These are phyloP conservation scores for Chalaropsis ovoidea DNA, from an alignment of 2,329 filamentous ascomycete genomes.

Conservation along the genomic window DNA sequence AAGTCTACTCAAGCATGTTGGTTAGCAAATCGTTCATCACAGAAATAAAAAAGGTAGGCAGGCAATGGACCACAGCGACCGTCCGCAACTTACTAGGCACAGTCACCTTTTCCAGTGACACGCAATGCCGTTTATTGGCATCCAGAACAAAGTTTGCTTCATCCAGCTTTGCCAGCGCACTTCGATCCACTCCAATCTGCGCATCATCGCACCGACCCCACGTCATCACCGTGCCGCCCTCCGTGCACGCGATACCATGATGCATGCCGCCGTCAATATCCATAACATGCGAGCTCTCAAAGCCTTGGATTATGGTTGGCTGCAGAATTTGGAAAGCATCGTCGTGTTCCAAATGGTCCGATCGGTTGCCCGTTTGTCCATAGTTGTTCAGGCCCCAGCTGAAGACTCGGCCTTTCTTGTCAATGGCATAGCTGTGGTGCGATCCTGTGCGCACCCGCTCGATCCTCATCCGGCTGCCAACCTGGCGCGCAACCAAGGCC, in stretches of 20 bases:
- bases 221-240: slow-evolving; percentile 36
- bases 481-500: slow-evolving; percentile 37
- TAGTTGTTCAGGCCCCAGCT: slow-evolving; percentile 64
- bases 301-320: slow-evolving; percentile 25
- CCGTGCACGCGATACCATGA: slow-evolving; percentile 46
- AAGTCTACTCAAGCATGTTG: neutral
- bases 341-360: slow-evolving; percentile 48
- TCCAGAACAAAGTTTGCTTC: slow-evolving; percentile 9
- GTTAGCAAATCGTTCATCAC: neutral
- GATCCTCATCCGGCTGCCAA: slow-evolving; percentile 33
- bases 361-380: slow-evolving; percentile 53
- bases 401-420: slow-evolving; percentile 52
- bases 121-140: slow-evolving; percentile 17
- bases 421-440: slow-evolving; percentile 61
- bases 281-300: slow-evolving; percentile 45
- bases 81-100: neutral
- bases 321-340: slow-evolving; percentile 31
- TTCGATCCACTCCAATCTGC: slow-evolving; percentile 28
- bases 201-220: slow-evolving; percentile 39
- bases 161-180: slow-evolving; percentile 12
- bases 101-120: slow-evolving; percentile 18
- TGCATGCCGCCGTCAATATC: slow-evolving; percentile 54
- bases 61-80: neutral
- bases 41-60: neutral
- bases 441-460: slow-evolving; percentile 43